Percentiles rank a stretch among this genome's conserved stretches.
Conservation (phyloP, 306 rosid species). For the Parietaria judaica region DNA sequence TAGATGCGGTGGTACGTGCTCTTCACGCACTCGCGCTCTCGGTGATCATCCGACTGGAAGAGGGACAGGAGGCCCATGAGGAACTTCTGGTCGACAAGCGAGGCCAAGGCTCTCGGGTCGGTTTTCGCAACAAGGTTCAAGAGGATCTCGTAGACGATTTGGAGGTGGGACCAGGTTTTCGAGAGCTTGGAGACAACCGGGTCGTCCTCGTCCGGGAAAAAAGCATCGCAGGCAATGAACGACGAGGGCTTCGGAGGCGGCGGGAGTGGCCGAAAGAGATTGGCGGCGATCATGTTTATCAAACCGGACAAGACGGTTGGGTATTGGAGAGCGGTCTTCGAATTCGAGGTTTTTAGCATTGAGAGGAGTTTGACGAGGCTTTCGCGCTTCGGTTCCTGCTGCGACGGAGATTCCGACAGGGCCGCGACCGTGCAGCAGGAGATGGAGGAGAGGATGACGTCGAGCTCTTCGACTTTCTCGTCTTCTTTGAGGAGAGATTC, state of each 20-base stretch:
- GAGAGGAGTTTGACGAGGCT: conserved; percentile 49
- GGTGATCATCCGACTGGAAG: conserved; percentile 67
- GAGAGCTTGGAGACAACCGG: conserved; percentile 27
- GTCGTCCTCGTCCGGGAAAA: conserved; percentile 56
- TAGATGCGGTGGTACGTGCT: conserved; percentile 62
- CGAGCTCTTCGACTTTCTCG: conserved; percentile 26
- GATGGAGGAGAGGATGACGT: conserved; percentile 41
- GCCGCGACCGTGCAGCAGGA: conserved; percentile 41
- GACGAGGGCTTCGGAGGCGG: conserved; percentile 35
- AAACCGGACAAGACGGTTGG: conserved; percentile 32
- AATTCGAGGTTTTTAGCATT: conserved; percentile 36
- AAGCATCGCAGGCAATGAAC: conserved; percentile 23
- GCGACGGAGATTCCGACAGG: conserved; percentile 47
- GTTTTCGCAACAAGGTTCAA: conserved; percentile 35
- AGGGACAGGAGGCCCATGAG: conserved; percentile 48
- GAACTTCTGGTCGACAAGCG: conserved; percentile 35
- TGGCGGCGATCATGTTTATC: conserved; percentile 41
- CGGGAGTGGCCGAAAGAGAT: conserved; percentile 73
- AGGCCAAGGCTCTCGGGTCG: conserved; percentile 31
- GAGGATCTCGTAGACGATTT: conserved; percentile 57
- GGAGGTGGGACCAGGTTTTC: conserved; percentile 59
- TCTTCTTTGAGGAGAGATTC: conserved; percentile 40
- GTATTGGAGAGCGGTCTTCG: conserved; percentile 16
- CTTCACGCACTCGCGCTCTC: conserved; percentile 70
- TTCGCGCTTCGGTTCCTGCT: conserved; percentile 45